Base-by-base conservation (phyloP, 352 stramenopile species). In the Phytophthora crassamura region DNA sequence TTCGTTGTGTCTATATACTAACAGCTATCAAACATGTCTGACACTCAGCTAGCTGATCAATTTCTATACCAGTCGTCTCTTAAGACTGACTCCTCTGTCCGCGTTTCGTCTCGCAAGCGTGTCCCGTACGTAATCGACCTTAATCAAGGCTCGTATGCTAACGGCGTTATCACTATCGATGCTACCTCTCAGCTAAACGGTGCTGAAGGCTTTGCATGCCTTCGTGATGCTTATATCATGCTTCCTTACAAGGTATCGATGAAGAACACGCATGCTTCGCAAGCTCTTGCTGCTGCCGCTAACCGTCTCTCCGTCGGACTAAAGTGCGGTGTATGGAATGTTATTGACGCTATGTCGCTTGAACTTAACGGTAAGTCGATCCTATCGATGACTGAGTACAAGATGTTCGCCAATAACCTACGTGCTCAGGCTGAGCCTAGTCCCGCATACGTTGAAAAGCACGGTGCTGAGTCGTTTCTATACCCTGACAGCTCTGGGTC, bases 101-200 rank as follows among this genome's bases (percentile, higher is more conserved):
- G n/a, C n/a, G n/a, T n/a, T n/a, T n/a, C n/a, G n/a, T n/a, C n/a
- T n/a, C n/a, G n/a, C n/a, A n/a, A n/a, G n/a, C n/a, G n/a, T n/a
- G n/a, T n/a, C n/a, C n/a, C n/a, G 5, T 43, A 18, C 3, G 48
- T 45, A 7, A 43, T 35, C n/a, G 48, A 55, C 43, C 11, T 36
- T 14, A 57, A 57, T 39, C 49, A 57, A n/a, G 49, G 49, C 7
- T 30, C 11, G 4, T 57, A 57, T n/a, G 4, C 8, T 4, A 47
- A 46, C 25, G 49, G 48, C 2, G 11, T 56, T 8, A 56, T 56
- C 14, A 56, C 48, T 47, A 33, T 56, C 8, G 48, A 56, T 56
- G 48, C 34, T 20, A 46, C 48, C 5, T 7, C 16, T 25, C 48
- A 56, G 35, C 48, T 56, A 18, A 56, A 56, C 6, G 48, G 48